Conservation (phyloP, 2,329 filamentous ascomycete species). For the Aspergillus quadricinctus region DNA sequence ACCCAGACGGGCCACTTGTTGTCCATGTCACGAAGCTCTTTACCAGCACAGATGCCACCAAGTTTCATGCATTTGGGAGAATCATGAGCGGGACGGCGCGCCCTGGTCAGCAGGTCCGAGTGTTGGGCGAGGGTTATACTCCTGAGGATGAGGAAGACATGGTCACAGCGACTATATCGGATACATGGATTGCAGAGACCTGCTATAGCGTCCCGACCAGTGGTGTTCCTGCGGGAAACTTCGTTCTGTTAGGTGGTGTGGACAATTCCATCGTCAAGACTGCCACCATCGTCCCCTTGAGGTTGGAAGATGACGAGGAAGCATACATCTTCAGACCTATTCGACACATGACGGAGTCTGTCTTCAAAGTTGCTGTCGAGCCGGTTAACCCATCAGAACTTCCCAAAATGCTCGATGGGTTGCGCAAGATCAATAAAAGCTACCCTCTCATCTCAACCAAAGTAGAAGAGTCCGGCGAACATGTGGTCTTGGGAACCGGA, state of each 20-base stretch:
- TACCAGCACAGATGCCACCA: slow-evolving; percentile 82
- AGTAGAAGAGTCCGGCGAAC: slow-evolving; percentile 96
- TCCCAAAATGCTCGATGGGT: slow-evolving; percentile 96
- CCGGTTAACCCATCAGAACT: slow-evolving; percentile 97
- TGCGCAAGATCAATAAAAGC: slow-evolving; percentile 96
- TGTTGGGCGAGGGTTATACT: slow-evolving; percentile 92
- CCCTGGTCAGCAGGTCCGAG: slow-evolving; percentile 76
- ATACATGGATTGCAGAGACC: slow-evolving; percentile 87
- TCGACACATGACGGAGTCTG: slow-evolving; percentile 91
- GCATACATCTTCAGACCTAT: slow-evolving; percentile 94
- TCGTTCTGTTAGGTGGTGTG: slow-evolving; percentile 84
- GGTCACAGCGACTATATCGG: slow-evolving; percentile 75
- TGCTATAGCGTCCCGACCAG: slow-evolving; percentile 89
- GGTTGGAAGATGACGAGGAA: slow-evolving; percentile 80
- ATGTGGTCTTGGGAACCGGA: slow-evolving; percentile 89
- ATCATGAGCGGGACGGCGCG: slow-evolving; percentile 88
- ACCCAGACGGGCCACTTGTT: slow-evolving; percentile 87
- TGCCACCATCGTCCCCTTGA: slow-evolving; percentile 78
- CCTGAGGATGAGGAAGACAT: slow-evolving; percentile 98
- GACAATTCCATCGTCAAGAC: slow-evolving; percentile 99
- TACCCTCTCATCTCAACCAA: slow-evolving; percentile 95
- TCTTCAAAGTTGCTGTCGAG: slow-evolving; percentile 96
- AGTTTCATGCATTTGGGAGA: slow-evolving; percentile 83
- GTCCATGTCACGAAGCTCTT: slow-evolving; percentile 91
- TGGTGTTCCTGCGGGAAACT: slow-evolving; percentile 89